phyloP scores from a whole-genome alignment of 306 rosid genomes.

The Pueraria montana region DNA sequence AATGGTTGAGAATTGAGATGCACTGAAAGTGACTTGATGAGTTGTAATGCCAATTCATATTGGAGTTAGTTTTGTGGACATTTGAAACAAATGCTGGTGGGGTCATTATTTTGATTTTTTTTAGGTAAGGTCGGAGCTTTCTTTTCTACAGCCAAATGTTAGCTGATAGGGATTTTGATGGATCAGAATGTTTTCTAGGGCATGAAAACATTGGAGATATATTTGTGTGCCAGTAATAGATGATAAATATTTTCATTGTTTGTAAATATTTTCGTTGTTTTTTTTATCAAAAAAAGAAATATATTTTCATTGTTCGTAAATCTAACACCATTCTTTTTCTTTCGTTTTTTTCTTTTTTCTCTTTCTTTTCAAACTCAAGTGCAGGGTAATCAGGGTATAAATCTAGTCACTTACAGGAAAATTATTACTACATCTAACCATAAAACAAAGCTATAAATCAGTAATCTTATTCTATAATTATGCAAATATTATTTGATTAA shows the following conservation, averaged over 20 bases:
- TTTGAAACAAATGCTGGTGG: conserved; percentile 50
- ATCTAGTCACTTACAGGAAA: not conserved
- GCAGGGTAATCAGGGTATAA: not conserved
- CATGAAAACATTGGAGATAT: conserved; percentile 24
- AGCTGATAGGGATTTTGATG: conserved; percentile 48
- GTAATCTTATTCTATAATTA: not conserved
- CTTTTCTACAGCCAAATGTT: conserved; percentile 41
- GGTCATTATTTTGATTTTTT: conserved; percentile 49
- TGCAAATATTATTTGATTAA: too few species aligned
- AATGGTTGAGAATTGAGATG: conserved; percentile 46
- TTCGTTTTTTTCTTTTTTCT: too few species aligned
- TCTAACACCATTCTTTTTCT: not conserved
- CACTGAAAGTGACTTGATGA: conserved; percentile 51
- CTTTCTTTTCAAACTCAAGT: not conserved
- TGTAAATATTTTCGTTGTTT: too few species aligned
- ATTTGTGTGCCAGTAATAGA: conserved; percentile 3
- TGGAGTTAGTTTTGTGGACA: conserved; percentile 48
- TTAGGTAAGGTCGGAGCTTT: conserved; percentile 40
- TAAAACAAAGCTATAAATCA: not conserved
- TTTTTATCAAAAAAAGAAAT: too few species aligned
- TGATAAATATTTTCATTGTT: conserved; percentile 22
- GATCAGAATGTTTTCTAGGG: conserved; percentile 36
- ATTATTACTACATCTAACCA: not conserved
- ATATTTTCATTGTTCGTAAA: too few species aligned
- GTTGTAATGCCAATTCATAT: conserved; percentile 44